Base-by-base conservation (phyloP, 345 rosid genomes). In the Arabis alpina region DNA sequence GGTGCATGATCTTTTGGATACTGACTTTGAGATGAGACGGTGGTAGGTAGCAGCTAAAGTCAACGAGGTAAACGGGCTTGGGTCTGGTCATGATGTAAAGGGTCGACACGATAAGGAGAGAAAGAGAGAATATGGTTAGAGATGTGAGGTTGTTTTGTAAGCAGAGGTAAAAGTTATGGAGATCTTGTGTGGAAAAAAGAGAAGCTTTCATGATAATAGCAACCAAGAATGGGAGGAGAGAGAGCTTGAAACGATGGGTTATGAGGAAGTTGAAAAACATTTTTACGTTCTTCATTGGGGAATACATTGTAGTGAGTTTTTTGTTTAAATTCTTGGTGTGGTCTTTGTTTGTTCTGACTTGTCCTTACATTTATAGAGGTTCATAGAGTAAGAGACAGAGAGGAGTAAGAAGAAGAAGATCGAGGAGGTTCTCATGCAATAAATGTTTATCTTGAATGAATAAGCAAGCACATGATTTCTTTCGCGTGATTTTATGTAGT, bases 41-140 rank as follows among this genome's bases (percentile, higher is more conserved):
- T 37, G 78, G 78, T 30, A 74, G 64, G 64, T 74, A 74, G 58
- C 78, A 74, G 57, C 57, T 36, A 57, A 74, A 74, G 52, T 74
- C 78, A 2, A 74, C 52, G 11, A 74, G 78, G 57, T 74, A 74
- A 44, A 74, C 64, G 42, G 73, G 78, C 54, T 68, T 74, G 24
- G 78, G 58, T 61, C 63, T 56, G 42, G 42, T 2, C 54, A 71
- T 61, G 54, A 62, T 13, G 69, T 74, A 74, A 13, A 74, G 43
- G 9, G 51, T 37, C 51, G 10, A 67, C 4, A 1, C 57, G 11
- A 74, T 68, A 36, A 3, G 25, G 5, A 74, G 69, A 13, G 51
- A 67, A n/a, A 74, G 4, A 15, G 58, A 25, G 16, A 74, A 52
- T 2, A 54, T 53, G 44, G 44, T 60, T 3, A 74, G 41, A 53